Evolutionary conservation across 1,284 basidiomycete species (phyloP).

Genomic region (Trametes sp.): DNA sequence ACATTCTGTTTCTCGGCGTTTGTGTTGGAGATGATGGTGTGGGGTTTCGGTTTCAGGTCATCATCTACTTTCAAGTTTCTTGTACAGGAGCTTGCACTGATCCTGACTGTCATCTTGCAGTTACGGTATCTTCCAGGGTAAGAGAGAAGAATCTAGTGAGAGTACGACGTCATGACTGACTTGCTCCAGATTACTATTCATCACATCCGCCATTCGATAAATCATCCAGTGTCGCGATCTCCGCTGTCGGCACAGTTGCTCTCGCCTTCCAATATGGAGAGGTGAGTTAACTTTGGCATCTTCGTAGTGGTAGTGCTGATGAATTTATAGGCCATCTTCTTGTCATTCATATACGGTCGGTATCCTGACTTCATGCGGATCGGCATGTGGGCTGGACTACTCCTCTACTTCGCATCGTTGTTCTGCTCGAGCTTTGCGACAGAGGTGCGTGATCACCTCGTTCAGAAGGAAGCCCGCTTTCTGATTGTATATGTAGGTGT

Average conservation of each 20-base stretch:
- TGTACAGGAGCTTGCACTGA: not conserved
- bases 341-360: conserved; percentile 34
- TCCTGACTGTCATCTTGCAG: conserved; percentile 10
- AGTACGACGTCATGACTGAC: not conserved
- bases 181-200: conserved; percentile 30
- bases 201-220: conserved; percentile 32
- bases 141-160: too few species aligned
- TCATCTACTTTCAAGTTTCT: not conserved
- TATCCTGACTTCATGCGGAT: conserved; percentile 35
- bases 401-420: conserved; percentile 30
- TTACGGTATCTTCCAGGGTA: conserved; percentile 38
- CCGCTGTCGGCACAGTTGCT: conserved; percentile 28
- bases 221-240: conserved; percentile 26
- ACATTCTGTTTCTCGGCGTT: conserved; percentile 34
- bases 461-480: too few species aligned
- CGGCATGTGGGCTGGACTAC: conserved; percentile 36
- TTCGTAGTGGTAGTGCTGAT: not conserved
- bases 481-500: conserved; percentile 27
- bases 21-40: conserved; percentile 35
- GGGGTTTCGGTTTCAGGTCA: conserved; percentile 38
- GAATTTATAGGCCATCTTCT: conserved; percentile 26
- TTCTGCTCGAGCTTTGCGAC: conserved; percentile 39
- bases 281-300: conserved; percentile 2
- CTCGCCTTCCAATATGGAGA: conserved; percentile 35
- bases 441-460: conserved; percentile 18